Percentiles rank a stretch among this genome's conserved stretches.
These are phyloP conservation scores for Penicillium odoratum DNA, from an alignment of 495 filamentous ascomycete genomes.

Conservation along the genomic window DNA sequence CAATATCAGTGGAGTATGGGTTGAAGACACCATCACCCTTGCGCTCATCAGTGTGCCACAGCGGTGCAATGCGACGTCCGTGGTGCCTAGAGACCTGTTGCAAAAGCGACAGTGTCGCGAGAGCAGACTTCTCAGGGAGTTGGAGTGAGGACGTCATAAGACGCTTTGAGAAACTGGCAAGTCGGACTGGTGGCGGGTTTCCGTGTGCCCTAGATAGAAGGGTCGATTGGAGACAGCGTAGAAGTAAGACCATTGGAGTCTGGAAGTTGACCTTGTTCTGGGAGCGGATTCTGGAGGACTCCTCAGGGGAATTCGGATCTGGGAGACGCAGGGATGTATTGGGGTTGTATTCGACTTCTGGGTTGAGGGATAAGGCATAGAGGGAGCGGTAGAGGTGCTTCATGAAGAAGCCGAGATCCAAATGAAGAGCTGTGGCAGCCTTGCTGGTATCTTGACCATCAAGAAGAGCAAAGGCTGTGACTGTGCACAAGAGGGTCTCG, in stretches of 20 bases:
- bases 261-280: slow-evolving; percentile 83
- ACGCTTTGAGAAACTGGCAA: slow-evolving; percentile 92
- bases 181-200: slow-evolving; percentile 70
- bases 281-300: slow-evolving; percentile 24
- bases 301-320: slow-evolving; percentile 59
- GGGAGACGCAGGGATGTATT: slow-evolving; percentile 76
- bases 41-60: slow-evolving; percentile 89
- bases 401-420: slow-evolving; percentile 94
- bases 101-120: slow-evolving; percentile 74
- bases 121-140: slow-evolving; percentile 80
- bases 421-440: slow-evolving; percentile 66
- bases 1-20: slow-evolving; percentile 57
- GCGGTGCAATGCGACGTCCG: slow-evolving; percentile 62
- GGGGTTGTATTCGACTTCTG: slow-evolving; percentile 79
- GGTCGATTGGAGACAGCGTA: slow-evolving; percentile 77
- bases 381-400: slow-evolving; percentile 87
- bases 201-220: slow-evolving; percentile 53
- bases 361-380: slow-evolving; percentile 70
- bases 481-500: slow-evolving; percentile 89
- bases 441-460: slow-evolving; percentile 77
- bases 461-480: slow-evolving; percentile 91
- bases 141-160: slow-evolving; percentile 80
- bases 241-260: slow-evolving; percentile 85
- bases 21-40: slow-evolving; percentile 76
- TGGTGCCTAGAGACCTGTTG: slow-evolving; percentile 72